phyloP scores from a whole-genome alignment of 257 asterid genomes.

The Petunia secreta region DNA sequence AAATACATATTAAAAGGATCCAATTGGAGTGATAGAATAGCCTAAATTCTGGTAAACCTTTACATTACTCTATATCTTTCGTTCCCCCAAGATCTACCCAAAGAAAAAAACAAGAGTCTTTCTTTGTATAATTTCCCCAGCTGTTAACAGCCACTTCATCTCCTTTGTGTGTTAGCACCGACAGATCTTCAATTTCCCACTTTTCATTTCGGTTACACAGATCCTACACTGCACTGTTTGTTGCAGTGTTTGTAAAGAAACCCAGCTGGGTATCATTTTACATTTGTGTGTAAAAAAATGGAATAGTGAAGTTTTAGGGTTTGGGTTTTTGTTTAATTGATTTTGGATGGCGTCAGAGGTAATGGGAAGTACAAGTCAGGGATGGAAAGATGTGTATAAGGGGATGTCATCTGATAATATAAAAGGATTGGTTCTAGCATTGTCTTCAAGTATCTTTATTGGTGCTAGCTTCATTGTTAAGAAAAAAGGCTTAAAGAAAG shows the following conservation, averaged over 20 bases:
- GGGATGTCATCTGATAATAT: slow-evolving; percentile 84
- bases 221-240: slow-evolving; percentile 19
- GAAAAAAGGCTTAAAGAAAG: slow-evolving; percentile 87
- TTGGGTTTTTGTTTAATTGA: neutral
- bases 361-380: slow-evolving; percentile 36
- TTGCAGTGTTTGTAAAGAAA: neutral
- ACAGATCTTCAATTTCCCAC: slow-evolving; percentile 19
- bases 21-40: no score
- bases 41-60: no score
- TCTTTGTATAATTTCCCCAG: neutral
- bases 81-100: slow-evolving; percentile 16
- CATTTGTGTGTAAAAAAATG: neutral
- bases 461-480: slow-evolving; percentile 94
- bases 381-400: slow-evolving; percentile 54
- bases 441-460: slow-evolving; percentile 81
- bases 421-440: slow-evolving; percentile 75
- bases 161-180: slow-evolving; percentile 1
- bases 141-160: slow-evolving; percentile 4
- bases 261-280: neutral
- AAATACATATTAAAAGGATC: no score
- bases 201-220: neutral
- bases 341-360: slow-evolving; percentile 45
- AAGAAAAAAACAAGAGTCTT: neutral
- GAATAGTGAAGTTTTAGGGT: slow-evolving; percentile 24
- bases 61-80: neutral